Evolutionary conservation across 306 rosid species (phyloP).

Genomic region (Prunus salicina): DNA sequence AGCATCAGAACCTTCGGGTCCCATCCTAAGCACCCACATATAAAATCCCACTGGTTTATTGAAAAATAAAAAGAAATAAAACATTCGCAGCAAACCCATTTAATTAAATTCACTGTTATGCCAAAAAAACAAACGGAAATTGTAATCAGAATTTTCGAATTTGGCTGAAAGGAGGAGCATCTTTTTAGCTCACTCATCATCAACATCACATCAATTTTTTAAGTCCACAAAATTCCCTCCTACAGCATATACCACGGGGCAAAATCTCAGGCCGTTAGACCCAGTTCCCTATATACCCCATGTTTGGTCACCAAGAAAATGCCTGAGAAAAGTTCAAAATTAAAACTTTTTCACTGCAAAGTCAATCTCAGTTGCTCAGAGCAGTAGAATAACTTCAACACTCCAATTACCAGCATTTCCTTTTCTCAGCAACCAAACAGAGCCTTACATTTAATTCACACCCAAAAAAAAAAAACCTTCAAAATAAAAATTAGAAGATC

Average conservation of each 20-base stretch:
- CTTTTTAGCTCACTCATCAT: slow-evolving; percentile 41
- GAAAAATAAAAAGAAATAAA: slow-evolving; percentile 21
- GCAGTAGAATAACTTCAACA: slow-evolving; percentile 6
- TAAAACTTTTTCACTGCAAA: not conserved
- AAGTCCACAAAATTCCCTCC: slow-evolving; percentile 38
- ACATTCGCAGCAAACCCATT: slow-evolving; percentile 23
- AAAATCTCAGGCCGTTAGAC: slow-evolving; percentile 2
- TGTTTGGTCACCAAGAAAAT: slow-evolving; percentile 31
- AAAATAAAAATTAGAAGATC: not conserved
- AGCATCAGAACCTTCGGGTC: slow-evolving; percentile 82
- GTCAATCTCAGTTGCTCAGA: not conserved
- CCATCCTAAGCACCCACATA: slow-evolving; percentile 51
- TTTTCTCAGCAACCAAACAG: slow-evolving; percentile 32
- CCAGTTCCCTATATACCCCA: slow-evolving; percentile 12
- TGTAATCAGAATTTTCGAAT: slow-evolving; percentile 35
- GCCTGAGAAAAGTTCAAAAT: slow-evolving; percentile 17
- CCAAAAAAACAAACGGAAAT: slow-evolving; percentile 33
- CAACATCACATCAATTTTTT: slow-evolving; percentile 43
- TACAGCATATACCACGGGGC: slow-evolving; percentile 19
- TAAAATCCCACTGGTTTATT: slow-evolving; percentile 21
- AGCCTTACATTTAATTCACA: slow-evolving; percentile 1
- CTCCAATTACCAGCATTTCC: slow-evolving; percentile 2
- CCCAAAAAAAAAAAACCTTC: not conserved
- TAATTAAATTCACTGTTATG: slow-evolving; percentile 22
- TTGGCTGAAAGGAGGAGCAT: slow-evolving; percentile 47